Evolutionary conservation across 768 basidiomycete species (phyloP), one percentile per base, ranked within the genome.

Genomic region (Tylopilus plumbeoviolaceoides): DNA sequence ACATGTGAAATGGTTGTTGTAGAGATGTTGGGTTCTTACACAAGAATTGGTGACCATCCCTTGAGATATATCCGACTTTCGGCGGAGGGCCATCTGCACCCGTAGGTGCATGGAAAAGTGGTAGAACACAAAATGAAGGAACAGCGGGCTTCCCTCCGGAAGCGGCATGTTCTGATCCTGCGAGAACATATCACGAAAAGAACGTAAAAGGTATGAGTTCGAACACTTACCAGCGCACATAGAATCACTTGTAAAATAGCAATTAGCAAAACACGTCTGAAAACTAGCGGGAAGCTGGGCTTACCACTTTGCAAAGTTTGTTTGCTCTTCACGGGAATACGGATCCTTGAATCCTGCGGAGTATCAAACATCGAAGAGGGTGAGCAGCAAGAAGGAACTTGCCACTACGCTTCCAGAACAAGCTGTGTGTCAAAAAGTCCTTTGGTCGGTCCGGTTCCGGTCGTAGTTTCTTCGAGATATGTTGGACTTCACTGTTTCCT

Each of bases 1-100:
- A 84, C 80, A 85, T 78, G 58, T 84, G 83, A 62, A 79, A 83
- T 0, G 81, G 70, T 55, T 78, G 80, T 11, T 75, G 75, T 56
- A 72, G 53, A 11, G 73, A 60, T 7, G 64, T 69, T 4, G 83
- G 83, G 58, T 84, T 81, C 40, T 59, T 72, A 62, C 83, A 84
- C 1, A 56, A 46, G 56, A 80, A 85, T 9, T 71, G 57, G 57
- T 84, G 84, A 0, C 84, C 83, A 54, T 84, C 83, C 14, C 63
- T 65, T 18, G 83, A 82, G 20, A 80, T 61, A 60, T 84, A 77
- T 9, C 81, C 76, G 9, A 67, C 42, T 9, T 63, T 70, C 1
- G 56, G 50, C 4, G 58, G 63, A 9, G 59, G 44, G 12, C 57
- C 54, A n/a, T 57, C 61, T 4, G 63, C 46, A 4, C 59, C 58